Base-by-base conservation (phyloP, 257 asterid species). In the Osmanthus fragrans region DNA sequence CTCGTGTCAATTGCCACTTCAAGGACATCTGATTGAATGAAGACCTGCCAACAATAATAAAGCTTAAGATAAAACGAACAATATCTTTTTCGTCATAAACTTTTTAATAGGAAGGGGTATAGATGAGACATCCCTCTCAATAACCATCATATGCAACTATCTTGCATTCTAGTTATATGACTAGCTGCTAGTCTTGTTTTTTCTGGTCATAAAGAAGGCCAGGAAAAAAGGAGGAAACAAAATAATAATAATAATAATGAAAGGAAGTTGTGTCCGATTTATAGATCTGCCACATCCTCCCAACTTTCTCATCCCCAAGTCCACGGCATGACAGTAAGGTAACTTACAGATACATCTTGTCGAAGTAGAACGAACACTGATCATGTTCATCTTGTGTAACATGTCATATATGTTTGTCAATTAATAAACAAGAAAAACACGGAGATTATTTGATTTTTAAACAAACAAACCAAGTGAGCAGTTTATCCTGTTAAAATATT, bases 1-100 rank as follows among this genome's bases (percentile, higher is more conserved):
- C 98, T 93, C 99, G 91, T 92, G 86, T 90, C 92, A 32, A 84
- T 77, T 39, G 99, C 99, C 85, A 91, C 98, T 34, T 90, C 96
- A 34, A 76, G 78, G 49, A 95, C 92, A 86, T 95, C 98, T 34
- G 99, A 95, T 80, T 95, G 97, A 75, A 91, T 85, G 82, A 93
- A 88, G 60, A 93, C 88, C 99, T 95, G 93, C 64, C 75, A 84
- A 45, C 36, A 42, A 77, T 47, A 75, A 70, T 13, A 68, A 73
- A 33, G 78, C 21, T 71, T 63, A 8, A 70, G 39, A 23, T 25
- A 36, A 39, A 71, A 21, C 5, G 66, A 58, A n/a, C 29, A 58
- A 58, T 58, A 58, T n/a, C 23, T 56, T 56, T 42, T 58, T 8
- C 0, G 25, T 21, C 7, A n/a, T 9, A 7, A 58, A 58, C 4